Percentiles rank a stretch among this genome's conserved stretches.
Conservation (phyloP, 805 yeast species). For the Wickerhamomyces alni region DNA sequence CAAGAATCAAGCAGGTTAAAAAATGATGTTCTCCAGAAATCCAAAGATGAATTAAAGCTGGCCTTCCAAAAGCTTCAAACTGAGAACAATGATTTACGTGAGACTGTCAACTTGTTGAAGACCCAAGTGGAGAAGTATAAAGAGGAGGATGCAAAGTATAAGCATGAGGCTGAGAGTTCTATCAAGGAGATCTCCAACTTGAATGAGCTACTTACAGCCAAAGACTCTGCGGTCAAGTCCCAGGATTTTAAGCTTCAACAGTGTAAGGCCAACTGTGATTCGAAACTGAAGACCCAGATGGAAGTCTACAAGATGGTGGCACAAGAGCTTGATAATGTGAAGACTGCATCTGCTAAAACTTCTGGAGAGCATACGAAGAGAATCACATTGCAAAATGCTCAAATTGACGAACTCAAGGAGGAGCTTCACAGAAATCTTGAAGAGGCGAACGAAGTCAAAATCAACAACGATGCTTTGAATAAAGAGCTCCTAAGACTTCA, state of each 20-base stretch:
- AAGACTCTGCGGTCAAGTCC: constrained; percentile 2
- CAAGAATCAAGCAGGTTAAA: constrained; percentile 8
- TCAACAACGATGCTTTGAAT: too few species aligned
- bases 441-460: too few species aligned
- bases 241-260: constrained; percentile 14
- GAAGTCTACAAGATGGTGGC: constrained; percentile 26
- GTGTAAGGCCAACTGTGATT: constrained; percentile 25
- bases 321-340: constrained; percentile 22
- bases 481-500: too few species aligned
- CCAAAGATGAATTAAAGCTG: not conserved
- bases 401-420: constrained; percentile 1
- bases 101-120: not conserved
- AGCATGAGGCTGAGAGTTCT: constrained; percentile 2
- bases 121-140: not conserved
- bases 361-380: constrained; percentile 10
- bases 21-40: constrained; percentile 3
- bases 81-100: not conserved
- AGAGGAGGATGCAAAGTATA: not conserved
- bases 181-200: constrained; percentile 1
- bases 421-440: constrained; percentile 19
- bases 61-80: constrained; percentile 2
- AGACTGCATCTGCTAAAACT: too few species aligned
- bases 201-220: not conserved
- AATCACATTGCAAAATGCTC: constrained; percentile 5
- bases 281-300: constrained; percentile 29